Evolutionary conservation across 1,284 basidiomycete genomes (phyloP), one percentile per base, ranked within the genome.

Genomic region (Pascua sp.): DNA sequence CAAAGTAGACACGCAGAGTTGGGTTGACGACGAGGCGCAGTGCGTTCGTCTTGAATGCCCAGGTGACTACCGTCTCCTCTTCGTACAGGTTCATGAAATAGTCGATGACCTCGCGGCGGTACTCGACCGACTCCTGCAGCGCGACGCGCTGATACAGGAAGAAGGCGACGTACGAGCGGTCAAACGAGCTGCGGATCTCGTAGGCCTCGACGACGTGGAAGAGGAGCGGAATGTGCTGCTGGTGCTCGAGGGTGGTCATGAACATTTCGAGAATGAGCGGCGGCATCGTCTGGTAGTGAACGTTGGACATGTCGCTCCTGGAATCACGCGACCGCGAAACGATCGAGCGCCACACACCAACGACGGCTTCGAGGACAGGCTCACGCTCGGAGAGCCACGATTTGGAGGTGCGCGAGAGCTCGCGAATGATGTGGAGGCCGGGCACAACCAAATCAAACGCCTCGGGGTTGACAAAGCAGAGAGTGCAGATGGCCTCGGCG

Each of bases 111-210:
- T 90, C 89, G 44, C 90, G 85, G 54, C 89, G 88, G 78, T 91
- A 91, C 38, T 70, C 86, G 68, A 68, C 69, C 38, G 77, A 73
- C 37, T 79, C 77, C 59, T 78, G 77, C 41, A 81, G 70, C 7
- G 92, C 89, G 40, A 96, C 87, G 64, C 91, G 89, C 38, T 84
- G 80, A 72, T 95, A 95, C 16, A 98, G 83, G 80, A 98, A 98
- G 60, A 88, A 86, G 0, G 89, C 87, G n/a, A 90, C 80, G 50
- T 81, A 83, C 36, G 90, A 85, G 43, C 91, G 80, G 70, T 98
- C 93, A 71, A 94, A 85, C 4, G 90, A 86, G 12, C 89, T 82
- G 59, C 86, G 84, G 63, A 89, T 87, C 38, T 88, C 87, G 79
- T 89, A 97, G 43, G 93, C 80, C 40, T 87, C 85, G 49, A 91